Conservation (phyloP, 345 rosid species). For the Salix purpurea region DNA sequence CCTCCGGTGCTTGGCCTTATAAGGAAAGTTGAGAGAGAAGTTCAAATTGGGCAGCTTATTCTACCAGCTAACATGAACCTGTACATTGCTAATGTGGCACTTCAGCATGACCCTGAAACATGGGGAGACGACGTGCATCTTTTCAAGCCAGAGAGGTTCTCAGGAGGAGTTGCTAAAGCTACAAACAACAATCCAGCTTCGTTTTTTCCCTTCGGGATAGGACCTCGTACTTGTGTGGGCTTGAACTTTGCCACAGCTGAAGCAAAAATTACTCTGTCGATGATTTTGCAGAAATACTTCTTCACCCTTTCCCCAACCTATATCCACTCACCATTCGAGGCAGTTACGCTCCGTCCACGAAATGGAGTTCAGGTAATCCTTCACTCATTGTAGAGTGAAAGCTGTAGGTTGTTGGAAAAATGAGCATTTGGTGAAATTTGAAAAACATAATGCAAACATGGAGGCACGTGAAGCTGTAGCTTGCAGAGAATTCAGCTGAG, state of each 20-base stretch:
- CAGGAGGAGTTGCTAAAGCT: conserved; percentile 29
- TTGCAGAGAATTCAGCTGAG: no score
- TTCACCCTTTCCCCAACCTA: conserved; percentile 34
- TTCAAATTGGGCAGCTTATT: conserved; percentile 16
- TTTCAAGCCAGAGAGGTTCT: conserved; percentile 32
- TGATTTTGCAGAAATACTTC: conserved; percentile 34
- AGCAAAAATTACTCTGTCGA: conserved; percentile 29
- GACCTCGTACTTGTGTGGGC: conserved; percentile 31
- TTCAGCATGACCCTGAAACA: conserved; percentile 21
- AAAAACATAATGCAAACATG: no score
- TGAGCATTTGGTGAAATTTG: not conserved
- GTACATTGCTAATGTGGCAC: conserved; percentile 13
- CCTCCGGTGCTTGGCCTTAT: not conserved
- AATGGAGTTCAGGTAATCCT: conserved; percentile 33
- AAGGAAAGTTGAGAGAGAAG: conserved; percentile 10
- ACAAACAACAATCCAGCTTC: conserved; percentile 18
- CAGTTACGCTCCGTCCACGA: conserved; percentile 15
- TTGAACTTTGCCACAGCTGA: conserved; percentile 29
- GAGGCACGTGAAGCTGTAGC: no score
- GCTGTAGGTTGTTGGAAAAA: not conserved
- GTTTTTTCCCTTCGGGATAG: conserved; percentile 33
- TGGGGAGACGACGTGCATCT: conserved; percentile 36
- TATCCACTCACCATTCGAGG: conserved; percentile 21
- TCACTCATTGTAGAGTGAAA: conserved; percentile 3
- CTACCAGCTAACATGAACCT: conserved; percentile 16